Conservation (phyloP, 2,329 filamentous ascomycete genomes). For the Pseudopyricularia javanii region DNA sequence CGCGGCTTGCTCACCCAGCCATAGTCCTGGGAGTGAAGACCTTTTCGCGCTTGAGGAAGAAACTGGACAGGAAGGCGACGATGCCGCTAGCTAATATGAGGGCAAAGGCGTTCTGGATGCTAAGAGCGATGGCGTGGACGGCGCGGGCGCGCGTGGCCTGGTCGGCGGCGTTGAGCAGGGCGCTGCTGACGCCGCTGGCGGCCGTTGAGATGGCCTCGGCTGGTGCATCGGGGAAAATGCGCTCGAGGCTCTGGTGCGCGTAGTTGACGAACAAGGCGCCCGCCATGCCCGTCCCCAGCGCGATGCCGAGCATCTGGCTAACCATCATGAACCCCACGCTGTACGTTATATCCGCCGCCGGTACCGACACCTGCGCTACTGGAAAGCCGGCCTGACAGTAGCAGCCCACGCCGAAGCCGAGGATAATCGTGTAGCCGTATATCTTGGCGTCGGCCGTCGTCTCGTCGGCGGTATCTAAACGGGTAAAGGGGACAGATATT, state of each 20-base stretch:
- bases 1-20: not conserved
- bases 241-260: not conserved
- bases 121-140: not conserved
- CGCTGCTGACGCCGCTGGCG: conserved; percentile 1
- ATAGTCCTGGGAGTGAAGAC: not conserved
- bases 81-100: not conserved
- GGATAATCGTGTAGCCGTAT: conserved; percentile 22
- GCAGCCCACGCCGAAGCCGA: conserved; percentile 25
- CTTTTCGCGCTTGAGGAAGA: not conserved
- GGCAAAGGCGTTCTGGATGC: not conserved
- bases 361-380: conserved; percentile 20
- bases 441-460: conserved; percentile 13
- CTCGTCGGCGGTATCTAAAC: conserved; percentile 11
- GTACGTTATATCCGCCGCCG: conserved; percentile 15
- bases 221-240: conserved; percentile 1
- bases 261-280: conserved; percentile 8
- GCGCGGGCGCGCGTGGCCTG: not conserved
- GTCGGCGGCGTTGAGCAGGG: conserved; percentile 1
- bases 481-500: not conserved
- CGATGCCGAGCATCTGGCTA: conserved; percentile 10
- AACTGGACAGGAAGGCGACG: not conserved
- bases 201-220: conserved; percentile 1
- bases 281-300: conserved; percentile 5
- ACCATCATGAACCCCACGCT: conserved; percentile 21
- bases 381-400: conserved; percentile 22